phyloP scores from a whole-genome alignment of 2,329 filamentous ascomycete genomes.

The Sordariomycetes sp. region DNA sequence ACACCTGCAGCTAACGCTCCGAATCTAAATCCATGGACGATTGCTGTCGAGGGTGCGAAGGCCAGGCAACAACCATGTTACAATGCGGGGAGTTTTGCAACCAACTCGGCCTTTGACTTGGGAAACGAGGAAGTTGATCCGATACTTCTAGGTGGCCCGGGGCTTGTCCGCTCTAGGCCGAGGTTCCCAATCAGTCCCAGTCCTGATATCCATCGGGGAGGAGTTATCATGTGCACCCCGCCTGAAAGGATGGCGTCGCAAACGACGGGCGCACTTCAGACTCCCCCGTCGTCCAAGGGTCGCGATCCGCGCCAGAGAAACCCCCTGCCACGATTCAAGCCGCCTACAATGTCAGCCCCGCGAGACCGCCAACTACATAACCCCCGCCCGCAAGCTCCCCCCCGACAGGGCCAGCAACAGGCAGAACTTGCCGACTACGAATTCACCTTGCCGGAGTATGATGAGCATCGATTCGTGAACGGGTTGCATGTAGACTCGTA shows the following conservation, averaged over 20 bases:
- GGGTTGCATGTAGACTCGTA: background rate
- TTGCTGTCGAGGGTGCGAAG: background rate
- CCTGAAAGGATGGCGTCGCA: background rate
- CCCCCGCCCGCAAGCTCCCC: background rate
- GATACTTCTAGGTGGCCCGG: background rate
- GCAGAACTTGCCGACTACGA: background rate
- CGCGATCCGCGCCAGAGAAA: background rate
- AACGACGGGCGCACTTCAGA: background rate
- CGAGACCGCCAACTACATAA: background rate
- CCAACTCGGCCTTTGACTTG: background rate
- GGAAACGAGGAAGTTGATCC: background rate
- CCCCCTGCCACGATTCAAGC: background rate
- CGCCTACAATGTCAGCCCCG: background rate
- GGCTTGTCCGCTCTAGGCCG: background rate
- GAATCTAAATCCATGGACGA: background rate
- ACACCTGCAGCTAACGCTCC: background rate
- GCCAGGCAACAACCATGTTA: background rate
- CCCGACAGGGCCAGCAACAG: background rate
- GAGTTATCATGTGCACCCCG: background rate
- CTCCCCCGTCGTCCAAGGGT: background rate
- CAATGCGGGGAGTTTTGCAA: background rate
- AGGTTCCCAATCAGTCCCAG: background rate
- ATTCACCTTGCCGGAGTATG: background rate
- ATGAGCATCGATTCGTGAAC: background rate
- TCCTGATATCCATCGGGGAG: background rate